These are phyloP conservation scores for Auricularia heimuer DNA, from an alignment of 768 basidiomycete species.

Conservation along the genomic window DNA sequence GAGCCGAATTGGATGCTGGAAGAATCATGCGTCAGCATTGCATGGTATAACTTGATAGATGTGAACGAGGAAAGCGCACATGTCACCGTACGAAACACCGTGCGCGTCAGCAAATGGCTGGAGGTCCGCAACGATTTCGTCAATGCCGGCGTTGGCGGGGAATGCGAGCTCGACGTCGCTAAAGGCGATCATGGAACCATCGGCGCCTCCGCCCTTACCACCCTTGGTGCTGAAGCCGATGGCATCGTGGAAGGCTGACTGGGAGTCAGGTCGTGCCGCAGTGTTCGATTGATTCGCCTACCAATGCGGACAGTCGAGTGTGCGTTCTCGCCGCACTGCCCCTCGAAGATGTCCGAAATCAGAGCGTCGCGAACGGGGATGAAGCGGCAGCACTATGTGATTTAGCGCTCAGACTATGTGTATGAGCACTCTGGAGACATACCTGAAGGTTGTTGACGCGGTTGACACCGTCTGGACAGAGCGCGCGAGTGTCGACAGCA, in stretches of 20 bases:
- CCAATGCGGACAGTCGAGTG: not conserved
- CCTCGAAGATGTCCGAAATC: not conserved
- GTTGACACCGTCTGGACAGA: not conserved
- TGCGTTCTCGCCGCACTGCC: not conserved
- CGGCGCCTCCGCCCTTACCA: conserved; percentile 17
- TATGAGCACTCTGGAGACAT: too few species aligned
- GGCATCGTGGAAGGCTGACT: conserved; percentile 9
- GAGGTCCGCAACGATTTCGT: conserved; percentile 15
- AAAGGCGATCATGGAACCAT: conserved; percentile 19
- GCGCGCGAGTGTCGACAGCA: not conserved
- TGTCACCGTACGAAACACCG: conserved; percentile 15
- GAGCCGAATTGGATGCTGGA: conserved; percentile 17
- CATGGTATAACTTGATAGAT: not conserved
- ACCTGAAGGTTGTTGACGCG: not conserved
- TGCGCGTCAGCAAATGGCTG: conserved; percentile 13
- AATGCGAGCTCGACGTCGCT: conserved; percentile 16
- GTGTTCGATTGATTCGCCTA: not conserved
- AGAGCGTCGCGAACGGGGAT: not conserved
- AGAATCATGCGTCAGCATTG: not conserved
- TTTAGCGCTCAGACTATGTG: too few species aligned
- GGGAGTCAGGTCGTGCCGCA: not conserved
- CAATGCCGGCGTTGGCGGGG: conserved; percentile 18
- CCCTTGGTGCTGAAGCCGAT: conserved; percentile 2
- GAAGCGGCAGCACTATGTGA: not conserved
- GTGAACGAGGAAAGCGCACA: conserved; percentile 19